Evolutionary conservation across 2,329 filamentous ascomycete genomes (phyloP).

Genomic region (Colletotrichum tamarilloi): DNA sequence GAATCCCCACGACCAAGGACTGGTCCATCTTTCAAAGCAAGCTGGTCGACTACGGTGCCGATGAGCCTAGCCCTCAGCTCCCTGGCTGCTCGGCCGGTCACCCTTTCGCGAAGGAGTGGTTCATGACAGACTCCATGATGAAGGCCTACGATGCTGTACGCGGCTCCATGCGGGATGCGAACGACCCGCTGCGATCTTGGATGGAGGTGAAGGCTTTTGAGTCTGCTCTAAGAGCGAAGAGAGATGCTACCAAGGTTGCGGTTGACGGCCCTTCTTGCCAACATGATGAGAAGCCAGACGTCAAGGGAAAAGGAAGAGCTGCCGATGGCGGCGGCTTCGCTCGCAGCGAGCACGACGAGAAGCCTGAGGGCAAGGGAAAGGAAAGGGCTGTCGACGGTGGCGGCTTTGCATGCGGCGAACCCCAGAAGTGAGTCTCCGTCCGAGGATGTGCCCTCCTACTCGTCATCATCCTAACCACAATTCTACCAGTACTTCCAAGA

Average conservation of each 20-base stretch:
- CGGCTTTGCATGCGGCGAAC: neutral
- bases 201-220: constrained; percentile 36
- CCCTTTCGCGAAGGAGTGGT: constrained; percentile 35
- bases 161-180: constrained; percentile 39
- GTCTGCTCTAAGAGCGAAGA: neutral
- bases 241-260: neutral
- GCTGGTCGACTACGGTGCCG: constrained; percentile 23
- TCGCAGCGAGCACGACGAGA: no score
- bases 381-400: neutral
- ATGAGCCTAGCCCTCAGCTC: constrained; percentile 18
- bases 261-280: neutral
- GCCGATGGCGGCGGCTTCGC: neutral
- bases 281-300: neutral
- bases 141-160: constrained; percentile 48
- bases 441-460: neutral
- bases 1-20: constrained; percentile 9
- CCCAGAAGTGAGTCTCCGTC: neutral
- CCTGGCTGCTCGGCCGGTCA: constrained; percentile 33
- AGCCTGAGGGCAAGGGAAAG: neutral
- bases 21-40: constrained; percentile 33
- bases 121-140: constrained; percentile 41
- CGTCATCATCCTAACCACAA: neutral
- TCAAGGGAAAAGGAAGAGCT: neutral
- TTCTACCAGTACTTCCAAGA: neutral
- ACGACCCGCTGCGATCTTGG: constrained; percentile 44